Evolutionary conservation across 1,284 basidiomycete genomes (phyloP).

Genomic region (Irpex sp.): DNA sequence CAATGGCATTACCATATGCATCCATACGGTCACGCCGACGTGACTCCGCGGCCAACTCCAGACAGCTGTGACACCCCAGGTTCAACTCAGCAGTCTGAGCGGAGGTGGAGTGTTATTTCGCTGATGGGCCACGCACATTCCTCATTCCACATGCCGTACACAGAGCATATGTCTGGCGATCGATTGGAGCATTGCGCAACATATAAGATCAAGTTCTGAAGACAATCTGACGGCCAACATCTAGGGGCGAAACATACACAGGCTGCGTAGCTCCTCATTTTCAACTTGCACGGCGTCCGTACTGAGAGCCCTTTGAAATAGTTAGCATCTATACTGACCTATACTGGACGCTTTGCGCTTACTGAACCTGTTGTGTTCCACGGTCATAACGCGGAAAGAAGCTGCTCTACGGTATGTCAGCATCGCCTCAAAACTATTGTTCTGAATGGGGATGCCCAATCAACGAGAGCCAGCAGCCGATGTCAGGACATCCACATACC

Average conservation of each 20-base stretch:
- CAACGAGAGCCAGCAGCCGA: no score
- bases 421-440: no score
- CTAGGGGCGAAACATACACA: background rate
- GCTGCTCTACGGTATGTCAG: no score
- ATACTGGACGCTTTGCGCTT: no score
- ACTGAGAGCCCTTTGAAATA: background rate
- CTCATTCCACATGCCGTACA: background rate
- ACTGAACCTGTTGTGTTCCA: no score
- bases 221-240: background rate
- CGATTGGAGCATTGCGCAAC: background rate
- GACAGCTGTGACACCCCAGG: background rate
- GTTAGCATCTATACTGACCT: background rate
- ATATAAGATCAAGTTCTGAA: background rate
- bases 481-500: no score
- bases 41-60: background rate
- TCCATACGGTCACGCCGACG: background rate
- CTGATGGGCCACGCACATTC: background rate
- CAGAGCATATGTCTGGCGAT: background rate
- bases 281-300: background rate
- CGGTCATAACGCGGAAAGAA: no score
- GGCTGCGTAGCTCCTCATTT: background rate
- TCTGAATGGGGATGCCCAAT: no score
- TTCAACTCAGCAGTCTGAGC: background rate
- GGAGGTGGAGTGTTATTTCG: background rate
- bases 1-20: background rate